phyloP scores from a whole-genome alignment of 2,329 filamentous ascomycete genomes.

The Blumeria graminis region DNA sequence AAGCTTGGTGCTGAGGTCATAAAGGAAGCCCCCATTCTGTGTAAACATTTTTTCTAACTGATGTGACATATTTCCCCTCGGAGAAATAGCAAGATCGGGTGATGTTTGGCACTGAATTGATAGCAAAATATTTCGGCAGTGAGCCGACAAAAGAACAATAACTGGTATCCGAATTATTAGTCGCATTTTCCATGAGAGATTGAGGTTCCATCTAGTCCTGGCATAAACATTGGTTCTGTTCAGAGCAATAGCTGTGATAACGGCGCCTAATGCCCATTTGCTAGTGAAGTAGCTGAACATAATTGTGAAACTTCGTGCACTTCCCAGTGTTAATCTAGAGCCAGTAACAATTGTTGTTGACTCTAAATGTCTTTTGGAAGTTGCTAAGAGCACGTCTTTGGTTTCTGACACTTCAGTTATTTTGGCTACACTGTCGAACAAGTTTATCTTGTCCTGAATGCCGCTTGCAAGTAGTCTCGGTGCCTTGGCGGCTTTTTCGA shows the following conservation, averaged over 20 bases:
- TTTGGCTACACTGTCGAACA: too few relatives aligned
- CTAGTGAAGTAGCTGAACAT: slow-evolving; percentile 80
- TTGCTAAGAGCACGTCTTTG: neutral
- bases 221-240: slow-evolving; percentile 90
- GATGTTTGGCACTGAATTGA: slow-evolving; percentile 85
- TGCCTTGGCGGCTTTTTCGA: too few relatives aligned
- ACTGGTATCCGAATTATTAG: slow-evolving; percentile 46
- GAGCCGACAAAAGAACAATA: slow-evolving; percentile 41
- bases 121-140: slow-evolving; percentile 48
- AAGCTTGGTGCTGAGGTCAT: slow-evolving; percentile 45
- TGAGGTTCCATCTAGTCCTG: slow-evolving; percentile 59
- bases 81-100: slow-evolving; percentile 40
- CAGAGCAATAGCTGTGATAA: slow-evolving; percentile 64
- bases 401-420: neutral
- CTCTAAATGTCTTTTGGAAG: neutral
- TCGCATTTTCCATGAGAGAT: slow-evolving; percentile 47
- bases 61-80: slow-evolving; percentile 43
- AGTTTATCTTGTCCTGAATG: too few relatives aligned
- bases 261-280: slow-evolving; percentile 74
- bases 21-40: slow-evolving; percentile 42
- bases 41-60: slow-evolving; percentile 45
- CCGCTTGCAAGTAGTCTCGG: slow-evolving; percentile 15
- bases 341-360: slow-evolving; percentile 3
- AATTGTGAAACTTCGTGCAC: slow-evolving; percentile 49
- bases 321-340: slow-evolving; percentile 30